Conservation (phyloP, 305 asterid genomes). For the Fraxinus albicans region DNA sequence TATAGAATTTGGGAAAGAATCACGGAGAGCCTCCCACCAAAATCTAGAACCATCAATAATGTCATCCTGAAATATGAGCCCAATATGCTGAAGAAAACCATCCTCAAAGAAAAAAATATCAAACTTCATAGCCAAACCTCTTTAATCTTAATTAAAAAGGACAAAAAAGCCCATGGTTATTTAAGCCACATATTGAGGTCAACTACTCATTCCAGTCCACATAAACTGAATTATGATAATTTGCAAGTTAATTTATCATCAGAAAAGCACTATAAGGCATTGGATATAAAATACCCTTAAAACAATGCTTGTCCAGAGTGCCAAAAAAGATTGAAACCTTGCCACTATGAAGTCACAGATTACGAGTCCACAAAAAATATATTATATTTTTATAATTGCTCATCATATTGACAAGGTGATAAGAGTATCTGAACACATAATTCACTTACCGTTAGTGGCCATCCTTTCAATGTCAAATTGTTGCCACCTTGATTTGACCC, state of each 20-base stretch:
- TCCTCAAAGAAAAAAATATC: background rate
- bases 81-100: background rate
- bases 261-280: background rate
- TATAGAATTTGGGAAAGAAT: background rate
- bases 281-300: background rate
- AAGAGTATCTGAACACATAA: conserved; percentile 12
- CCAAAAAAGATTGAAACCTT: background rate
- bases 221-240: background rate
- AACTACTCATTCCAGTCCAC: background rate
- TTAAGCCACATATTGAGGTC: background rate
- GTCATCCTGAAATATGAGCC: background rate
- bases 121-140: background rate
- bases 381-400: background rate
- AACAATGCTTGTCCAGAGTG: background rate
- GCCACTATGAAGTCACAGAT: conserved; percentile 1
- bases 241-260: background rate
- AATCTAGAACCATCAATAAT: background rate
- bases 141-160: background rate
- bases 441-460: conserved; percentile 84
- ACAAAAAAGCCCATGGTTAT: background rate
- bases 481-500: conserved; percentile 96
- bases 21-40: background rate
- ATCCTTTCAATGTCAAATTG: conserved; percentile 96
- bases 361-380: background rate
- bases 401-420: background rate